These are phyloP conservation scores for Ilyonectria mors-panacis DNA, from an alignment of 2,329 filamentous ascomycete species.

Conservation along the genomic window DNA sequence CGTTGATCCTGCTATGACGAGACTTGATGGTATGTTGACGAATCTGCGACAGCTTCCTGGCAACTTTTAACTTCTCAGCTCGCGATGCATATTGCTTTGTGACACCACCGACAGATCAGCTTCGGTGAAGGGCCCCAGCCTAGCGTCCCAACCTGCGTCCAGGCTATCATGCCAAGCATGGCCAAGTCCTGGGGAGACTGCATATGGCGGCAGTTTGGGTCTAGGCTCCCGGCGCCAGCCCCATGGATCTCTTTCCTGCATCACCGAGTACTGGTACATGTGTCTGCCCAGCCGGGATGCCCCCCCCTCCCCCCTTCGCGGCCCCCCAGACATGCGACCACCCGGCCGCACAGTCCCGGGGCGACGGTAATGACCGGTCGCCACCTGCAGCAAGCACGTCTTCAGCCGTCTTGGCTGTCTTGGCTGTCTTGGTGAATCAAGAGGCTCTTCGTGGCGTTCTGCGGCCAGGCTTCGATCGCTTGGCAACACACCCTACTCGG, in stretches of 20 bases:
- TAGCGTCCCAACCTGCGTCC: constrained; percentile 13
- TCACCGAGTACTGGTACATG: constrained; percentile 16
- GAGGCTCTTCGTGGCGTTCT: constrained; percentile 28
- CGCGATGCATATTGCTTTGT: constrained; percentile 14
- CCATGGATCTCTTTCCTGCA: constrained; percentile 9
- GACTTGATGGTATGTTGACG: constrained; percentile 34
- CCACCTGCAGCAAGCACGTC: constrained; percentile 36
- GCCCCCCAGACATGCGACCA: constrained; percentile 25
- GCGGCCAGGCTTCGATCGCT: constrained; percentile 32
- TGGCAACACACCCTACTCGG: constrained; percentile 46
- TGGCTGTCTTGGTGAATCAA: constrained; percentile 29
- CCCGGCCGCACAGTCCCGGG: constrained; percentile 33
- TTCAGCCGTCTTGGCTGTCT: constrained; percentile 6
- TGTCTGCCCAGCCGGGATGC: constrained; percentile 1
- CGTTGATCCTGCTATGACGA: constrained; percentile 36
- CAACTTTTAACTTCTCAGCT: constrained; percentile 6
- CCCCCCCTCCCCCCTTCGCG: constrained; percentile 25
- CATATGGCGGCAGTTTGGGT: constrained; percentile 27
- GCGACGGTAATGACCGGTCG: constrained; percentile 39
- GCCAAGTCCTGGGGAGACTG: constrained; percentile 40
- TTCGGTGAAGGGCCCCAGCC: constrained; percentile 26
- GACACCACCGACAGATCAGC: constrained; percentile 16
- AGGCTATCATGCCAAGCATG: constrained; percentile 26
- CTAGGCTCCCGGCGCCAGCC: constrained; percentile 27
- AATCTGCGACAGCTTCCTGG: constrained; percentile 32